Conservation (phyloP, 805 yeast genomes). For the Zygotorulaspora florentina region DNA sequence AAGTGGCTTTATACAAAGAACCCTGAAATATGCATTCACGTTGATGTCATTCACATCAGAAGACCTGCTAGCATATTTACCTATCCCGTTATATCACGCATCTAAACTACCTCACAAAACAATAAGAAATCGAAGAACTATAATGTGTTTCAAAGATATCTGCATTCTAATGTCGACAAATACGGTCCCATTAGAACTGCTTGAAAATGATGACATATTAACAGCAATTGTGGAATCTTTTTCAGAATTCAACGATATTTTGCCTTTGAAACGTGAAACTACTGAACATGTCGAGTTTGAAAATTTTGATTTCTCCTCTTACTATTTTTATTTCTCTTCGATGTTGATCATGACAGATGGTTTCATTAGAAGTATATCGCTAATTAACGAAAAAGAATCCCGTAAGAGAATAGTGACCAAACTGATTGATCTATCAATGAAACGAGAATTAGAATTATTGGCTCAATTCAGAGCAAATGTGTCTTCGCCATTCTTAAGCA, state of each 20-base stretch:
- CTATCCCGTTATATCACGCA: conserved; percentile 23
- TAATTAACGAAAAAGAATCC: conserved; percentile 19
- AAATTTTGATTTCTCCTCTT: conserved; percentile 62
- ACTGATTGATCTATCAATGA: conserved; percentile 17
- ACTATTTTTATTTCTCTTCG: conserved; percentile 31
- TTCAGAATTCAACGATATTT: conserved; percentile 38
- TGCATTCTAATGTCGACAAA: conserved; percentile 74
- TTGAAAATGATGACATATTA: conserved; percentile 17
- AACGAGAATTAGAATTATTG: conserved; percentile 21
- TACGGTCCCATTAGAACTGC: conserved; percentile 43
- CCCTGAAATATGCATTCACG: conserved; percentile 28
- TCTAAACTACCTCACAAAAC: conserved; percentile 28
- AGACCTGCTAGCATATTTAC: conserved; percentile 22
- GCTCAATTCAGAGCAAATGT: conserved; percentile 13
- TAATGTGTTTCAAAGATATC: conserved; percentile 42
- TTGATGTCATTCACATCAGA: conserved; percentile 30
- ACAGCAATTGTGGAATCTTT: conserved; percentile 25
- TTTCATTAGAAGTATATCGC: conserved; percentile 28
- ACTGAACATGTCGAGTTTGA: conserved; percentile 87
- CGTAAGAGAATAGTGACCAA: conserved; percentile 18
- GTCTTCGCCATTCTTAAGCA: background rate
- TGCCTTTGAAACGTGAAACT: conserved; percentile 69
- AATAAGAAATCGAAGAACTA: conserved; percentile 30
- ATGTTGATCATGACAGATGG: conserved; percentile 32
- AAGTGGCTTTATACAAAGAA: conserved; percentile 29